Evolutionary conservation across 2,329 filamentous ascomycete genomes (phyloP).

Genomic region (Claviceps lovelessii): DNA sequence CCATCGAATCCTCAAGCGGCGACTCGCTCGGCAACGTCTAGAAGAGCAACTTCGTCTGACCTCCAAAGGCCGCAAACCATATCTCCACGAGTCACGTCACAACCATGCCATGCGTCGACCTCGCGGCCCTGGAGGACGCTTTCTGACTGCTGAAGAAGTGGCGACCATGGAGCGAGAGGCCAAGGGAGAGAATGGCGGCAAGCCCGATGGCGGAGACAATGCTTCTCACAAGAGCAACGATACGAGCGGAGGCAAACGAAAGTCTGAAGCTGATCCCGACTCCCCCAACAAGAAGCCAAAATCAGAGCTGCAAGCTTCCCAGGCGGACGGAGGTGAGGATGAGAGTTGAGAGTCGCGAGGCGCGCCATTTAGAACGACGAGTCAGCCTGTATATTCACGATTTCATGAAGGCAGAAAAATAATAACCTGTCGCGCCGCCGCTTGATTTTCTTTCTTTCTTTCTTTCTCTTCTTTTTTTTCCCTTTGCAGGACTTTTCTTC

Average conservation of each 20-base stretch:
- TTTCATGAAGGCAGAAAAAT: conserved; percentile 20
- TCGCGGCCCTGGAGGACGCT: conserved; percentile 82
- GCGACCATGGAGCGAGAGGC: conserved; percentile 64
- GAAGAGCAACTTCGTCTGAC: conserved; percentile 87
- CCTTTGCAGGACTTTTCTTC: not conserved
- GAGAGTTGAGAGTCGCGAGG: conserved; percentile 3
- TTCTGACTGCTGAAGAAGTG: conserved; percentile 92
- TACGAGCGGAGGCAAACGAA: conserved; percentile 40
- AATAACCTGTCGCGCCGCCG: conserved; percentile 2
- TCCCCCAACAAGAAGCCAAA: conserved; percentile 43
- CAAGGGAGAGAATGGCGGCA: conserved; percentile 26
- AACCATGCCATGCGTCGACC: conserved; percentile 97
- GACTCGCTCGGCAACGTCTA: conserved; percentile 81
- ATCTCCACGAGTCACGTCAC: conserved; percentile 91
- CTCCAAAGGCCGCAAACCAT: conserved; percentile 90
- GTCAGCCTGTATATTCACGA: conserved; percentile 18
- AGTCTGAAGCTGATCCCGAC: conserved; percentile 36
- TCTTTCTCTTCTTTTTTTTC: not conserved
- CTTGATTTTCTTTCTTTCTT: conserved; percentile 2
- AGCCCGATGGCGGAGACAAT: conserved; percentile 16
- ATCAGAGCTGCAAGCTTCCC: conserved; percentile 29
- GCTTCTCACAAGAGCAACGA: conserved; percentile 13
- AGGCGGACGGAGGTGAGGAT: conserved; percentile 27
- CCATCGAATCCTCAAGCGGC: conserved; percentile 86
- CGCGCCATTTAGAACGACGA: not conserved